Base-by-base conservation (phyloP, 352 stramenopile genomes). In the Globisporangium okanoganense region DNA sequence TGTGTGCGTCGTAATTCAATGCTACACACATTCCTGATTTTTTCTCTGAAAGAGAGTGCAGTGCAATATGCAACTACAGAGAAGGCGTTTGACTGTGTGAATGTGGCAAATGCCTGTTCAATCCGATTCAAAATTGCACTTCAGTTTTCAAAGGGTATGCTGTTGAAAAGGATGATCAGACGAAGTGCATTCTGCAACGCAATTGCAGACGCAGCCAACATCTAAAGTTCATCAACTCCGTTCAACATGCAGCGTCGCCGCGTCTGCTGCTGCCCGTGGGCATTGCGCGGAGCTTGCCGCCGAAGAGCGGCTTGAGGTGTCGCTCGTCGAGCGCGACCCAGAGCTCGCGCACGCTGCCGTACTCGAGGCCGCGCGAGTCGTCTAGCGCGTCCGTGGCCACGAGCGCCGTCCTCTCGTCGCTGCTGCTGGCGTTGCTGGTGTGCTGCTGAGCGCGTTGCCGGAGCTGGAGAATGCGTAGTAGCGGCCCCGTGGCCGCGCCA, bases 281-380 rank as follows among this genome's bases (percentile, higher is more conserved):
- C 13, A 6, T 47, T 18, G 18, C 27, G 29, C 73, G 75, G 18
- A 71, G 75, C 8, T 82, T 79, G 41, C 76, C 76, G 36, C 79
- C 79, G 49, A 88, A 88, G 10, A 85, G 43, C 8, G 79, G 79
- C 54, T 87, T 88, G 8, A 88, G 67, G 47, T 87, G 85, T n/a
- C 78, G 73, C 38, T 87, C 79, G 52, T 88, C 79, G 7, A 88
- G 29, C n/a, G 75, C 67, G 27, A 79, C 61, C 79, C 79, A 88
- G 43, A 70, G 56, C 14, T 73, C 75, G 52, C 79, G 74, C 16
- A 88, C 68, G 51, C 73, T 85, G 27, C 55, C 24, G 22, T 47
- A 58, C 35, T 58, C 24, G 35, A 48, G 52, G n/a, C 14, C 35
- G 5, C 50, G 33, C 29, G 16, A 14, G 6, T 27, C 24, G 48